Evolutionary conservation across 441 rosid species (phyloP).

Genomic region (Arabidopsis hybrid): DNA sequence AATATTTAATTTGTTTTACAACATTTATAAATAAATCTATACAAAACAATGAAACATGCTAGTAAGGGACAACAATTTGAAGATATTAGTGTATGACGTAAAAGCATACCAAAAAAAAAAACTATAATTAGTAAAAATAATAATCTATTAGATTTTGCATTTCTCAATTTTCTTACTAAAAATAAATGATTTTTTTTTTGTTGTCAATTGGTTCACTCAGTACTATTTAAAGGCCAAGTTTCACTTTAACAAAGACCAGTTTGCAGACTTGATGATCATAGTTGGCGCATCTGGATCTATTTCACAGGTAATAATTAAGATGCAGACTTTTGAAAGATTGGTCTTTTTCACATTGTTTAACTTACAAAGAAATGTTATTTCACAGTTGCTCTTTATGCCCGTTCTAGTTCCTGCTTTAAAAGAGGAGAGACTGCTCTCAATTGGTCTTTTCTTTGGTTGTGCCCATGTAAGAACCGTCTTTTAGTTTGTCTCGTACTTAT

Average conservation of each 20-base stretch:
- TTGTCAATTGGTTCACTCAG: constrained; percentile 46
- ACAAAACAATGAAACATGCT: background rate
- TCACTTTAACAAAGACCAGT: constrained; percentile 84
- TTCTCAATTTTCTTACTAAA: background rate
- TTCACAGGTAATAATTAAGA: constrained; percentile 67
- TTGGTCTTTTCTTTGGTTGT: constrained; percentile 75
- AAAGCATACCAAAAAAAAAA: background rate
- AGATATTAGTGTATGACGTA: background rate
- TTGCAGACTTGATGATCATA: constrained; percentile 89
- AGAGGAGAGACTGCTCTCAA: constrained; percentile 77
- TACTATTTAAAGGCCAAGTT: constrained; percentile 89
- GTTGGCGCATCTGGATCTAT: constrained; percentile 78
- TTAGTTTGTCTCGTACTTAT: background rate
- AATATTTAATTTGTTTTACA: background rate
- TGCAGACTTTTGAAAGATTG: background rate
- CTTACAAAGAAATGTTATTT: constrained; percentile 22
- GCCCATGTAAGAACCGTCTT: constrained; percentile 62
- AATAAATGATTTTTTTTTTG: background rate
- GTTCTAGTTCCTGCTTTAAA: constrained; percentile 69
- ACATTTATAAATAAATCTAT: background rate
- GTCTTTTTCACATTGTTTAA: constrained; percentile 12
- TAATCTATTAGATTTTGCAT: background rate
- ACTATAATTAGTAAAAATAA: background rate
- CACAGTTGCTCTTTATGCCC: constrained; percentile 87
- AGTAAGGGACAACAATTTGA: background rate